Evolutionary conservation across 805 yeast genomes (phyloP), one percentile per base, ranked within the genome.

Genomic region (Hanseniaspora hatyaiensis): DNA sequence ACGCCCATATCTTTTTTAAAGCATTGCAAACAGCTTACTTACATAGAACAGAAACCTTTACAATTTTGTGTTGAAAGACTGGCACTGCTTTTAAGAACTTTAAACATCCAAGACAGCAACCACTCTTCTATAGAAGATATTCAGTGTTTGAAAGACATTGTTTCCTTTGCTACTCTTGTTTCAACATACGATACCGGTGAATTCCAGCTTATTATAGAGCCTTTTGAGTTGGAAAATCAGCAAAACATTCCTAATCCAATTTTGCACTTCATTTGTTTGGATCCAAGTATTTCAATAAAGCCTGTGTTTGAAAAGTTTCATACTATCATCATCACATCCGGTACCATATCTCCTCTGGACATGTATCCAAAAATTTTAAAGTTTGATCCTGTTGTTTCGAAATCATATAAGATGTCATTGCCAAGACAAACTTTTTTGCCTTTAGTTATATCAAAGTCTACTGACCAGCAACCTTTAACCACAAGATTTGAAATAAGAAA

Each of bases 321-420:
- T 6, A 82, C 96, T 0, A 95, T 92, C 9, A 81, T 92, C 52
- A 92, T 92, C 52, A 92, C 99, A 0, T 85, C 96, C 0, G 99
- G 99, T 54, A 92, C 99, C 13, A 92, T 92, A 40, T 89, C 97
- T 0, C 99, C 99, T 1, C 74, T 92, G 61, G 97, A 92, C 59
- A 92, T 92, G 99, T 92, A 92, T 61, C 99, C 98, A 6, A 80
- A 85, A 56, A 89, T 89, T 97, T 68, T 89, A 52, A 83, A 87
- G 59, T 89, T 92, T 64, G 87, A 84, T 45, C 88, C 97, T 0
- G 95, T 88, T 3, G 72, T 92, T 30, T 96, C 88, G 63, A 92
- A 87, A 60, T 88, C 96, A 0, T 92, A 92, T 60, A 77, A 96
- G 1, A 92, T 92, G 96, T 85, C 98, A 0, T 73, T 92, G 54